Evolutionary conservation across 1,284 basidiomycete genomes (phyloP).

Genomic region (Thecaphora thlaspeos): DNA sequence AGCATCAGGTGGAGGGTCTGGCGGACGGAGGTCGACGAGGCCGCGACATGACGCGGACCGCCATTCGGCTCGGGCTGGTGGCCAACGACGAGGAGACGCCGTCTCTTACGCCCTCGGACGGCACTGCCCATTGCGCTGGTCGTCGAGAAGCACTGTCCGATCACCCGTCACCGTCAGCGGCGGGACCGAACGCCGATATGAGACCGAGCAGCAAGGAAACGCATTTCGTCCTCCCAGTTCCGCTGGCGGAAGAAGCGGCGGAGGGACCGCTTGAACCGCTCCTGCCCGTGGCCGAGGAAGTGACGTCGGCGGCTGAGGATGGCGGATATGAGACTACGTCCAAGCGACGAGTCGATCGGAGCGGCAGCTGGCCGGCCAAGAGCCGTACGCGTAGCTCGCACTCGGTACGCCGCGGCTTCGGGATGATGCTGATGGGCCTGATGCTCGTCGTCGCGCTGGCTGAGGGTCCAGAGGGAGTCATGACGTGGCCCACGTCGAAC

Average conservation of each 20-base stretch:
- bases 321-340: neutral
- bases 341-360: neutral
- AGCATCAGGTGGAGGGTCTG: neutral
- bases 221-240: neutral
- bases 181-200: no score
- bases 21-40: slow-evolving; percentile 22
- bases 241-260: no score
- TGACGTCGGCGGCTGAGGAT: no score
- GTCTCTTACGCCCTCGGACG: slow-evolving; percentile 16
- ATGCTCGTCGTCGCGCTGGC: slow-evolving; percentile 19
- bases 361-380: neutral
- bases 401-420: slow-evolving; percentile 17
- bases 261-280: no score
- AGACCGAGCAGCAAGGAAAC: neutral
- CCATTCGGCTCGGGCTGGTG: slow-evolving; percentile 15
- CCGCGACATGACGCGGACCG: slow-evolving; percentile 31
- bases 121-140: slow-evolving; percentile 7
- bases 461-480: neutral
- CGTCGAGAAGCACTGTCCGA: no score
- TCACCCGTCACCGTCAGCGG: no score
- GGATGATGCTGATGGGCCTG: slow-evolving; percentile 28
- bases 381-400: neutral
- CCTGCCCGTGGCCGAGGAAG: no score
- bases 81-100: slow-evolving; percentile 6
- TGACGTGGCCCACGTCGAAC: neutral